Evolutionary conservation across 148 eudicot species (phyloP).

Genomic region (Silene uniflora): DNA sequence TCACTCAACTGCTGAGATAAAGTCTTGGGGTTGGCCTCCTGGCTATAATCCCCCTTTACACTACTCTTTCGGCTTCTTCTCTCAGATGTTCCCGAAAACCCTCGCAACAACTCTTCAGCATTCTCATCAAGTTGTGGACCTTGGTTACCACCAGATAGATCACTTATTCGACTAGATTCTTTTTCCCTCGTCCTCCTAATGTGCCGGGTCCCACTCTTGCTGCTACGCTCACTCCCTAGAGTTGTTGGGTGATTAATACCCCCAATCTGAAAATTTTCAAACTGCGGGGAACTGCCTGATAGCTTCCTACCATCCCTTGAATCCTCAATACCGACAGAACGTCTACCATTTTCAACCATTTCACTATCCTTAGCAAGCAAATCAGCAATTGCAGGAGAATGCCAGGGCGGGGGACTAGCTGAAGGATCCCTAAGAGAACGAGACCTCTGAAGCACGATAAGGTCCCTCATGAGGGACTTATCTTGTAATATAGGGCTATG

Average conservation of each 20-base stretch:
- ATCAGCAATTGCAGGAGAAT: conserved; percentile 59
- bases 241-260: conserved; percentile 28
- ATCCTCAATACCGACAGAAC: conserved; percentile 50
- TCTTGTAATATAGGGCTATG: conserved; percentile 66
- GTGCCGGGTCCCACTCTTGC: conserved; percentile 35
- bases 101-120: conserved; percentile 34
- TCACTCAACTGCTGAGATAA: conserved; percentile 60
- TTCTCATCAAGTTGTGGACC: conserved; percentile 30
- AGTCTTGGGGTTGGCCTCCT: conserved; percentile 42
- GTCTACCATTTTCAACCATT: conserved; percentile 43
- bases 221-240: conserved; percentile 42
- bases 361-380: conserved; percentile 47
- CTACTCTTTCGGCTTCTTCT: conserved; percentile 34
- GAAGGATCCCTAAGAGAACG: conserved; percentile 92
- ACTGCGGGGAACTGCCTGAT: conserved; percentile 41
- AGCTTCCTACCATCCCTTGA: conserved; percentile 34
- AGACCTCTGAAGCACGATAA: conserved; percentile 75
- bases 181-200: conserved; percentile 39
- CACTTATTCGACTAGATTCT: conserved; percentile 38
- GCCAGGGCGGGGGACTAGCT: conserved; percentile 75
- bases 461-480: conserved; percentile 79
- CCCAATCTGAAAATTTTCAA: conserved; percentile 34
- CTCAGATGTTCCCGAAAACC: conserved; percentile 41
- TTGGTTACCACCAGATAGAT: conserved; percentile 27
- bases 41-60: conserved; percentile 32